A percentile compares a stretch with the other conserved stretches of the same genome.
These are phyloP conservation scores for Colletotrichum orbiculare DNA, from an alignment of 2,329 filamentous ascomycete genomes.

Conservation along the genomic window DNA sequence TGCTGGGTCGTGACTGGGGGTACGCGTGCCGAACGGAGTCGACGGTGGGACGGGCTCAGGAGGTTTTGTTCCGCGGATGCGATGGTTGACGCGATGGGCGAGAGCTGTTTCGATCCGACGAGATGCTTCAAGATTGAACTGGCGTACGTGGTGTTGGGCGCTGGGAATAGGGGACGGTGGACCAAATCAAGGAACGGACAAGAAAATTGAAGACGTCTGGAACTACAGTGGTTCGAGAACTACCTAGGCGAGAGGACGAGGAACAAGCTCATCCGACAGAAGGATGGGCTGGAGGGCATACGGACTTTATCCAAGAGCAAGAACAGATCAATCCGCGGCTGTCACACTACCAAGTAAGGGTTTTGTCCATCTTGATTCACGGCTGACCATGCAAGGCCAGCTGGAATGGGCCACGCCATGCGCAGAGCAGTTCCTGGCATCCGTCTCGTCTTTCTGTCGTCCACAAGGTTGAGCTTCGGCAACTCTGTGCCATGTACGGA, in stretches of 20 bases:
- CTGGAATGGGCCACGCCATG: too few relatives aligned
- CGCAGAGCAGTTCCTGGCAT: too few relatives aligned
- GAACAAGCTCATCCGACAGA: neutral
- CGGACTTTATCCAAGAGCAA: conserved; percentile 16
- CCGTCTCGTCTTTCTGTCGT: too few relatives aligned
- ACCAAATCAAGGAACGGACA: conserved; percentile 24
- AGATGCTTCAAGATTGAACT: neutral
- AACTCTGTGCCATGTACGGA: too few relatives aligned
- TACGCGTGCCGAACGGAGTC: too few relatives aligned
- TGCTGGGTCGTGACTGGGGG: conserved; percentile 3
- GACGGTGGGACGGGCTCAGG: conserved; percentile 7
- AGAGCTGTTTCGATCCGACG: neutral
- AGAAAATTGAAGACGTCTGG: conserved; percentile 5
- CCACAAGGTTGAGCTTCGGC: too few relatives aligned
- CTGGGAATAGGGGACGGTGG: too few relatives aligned
- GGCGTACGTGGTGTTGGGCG: neutral
- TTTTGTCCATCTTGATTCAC: too few relatives aligned
- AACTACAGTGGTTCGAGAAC: conserved; percentile 20
- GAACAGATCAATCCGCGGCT: neutral
- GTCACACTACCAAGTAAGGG: too few relatives aligned
- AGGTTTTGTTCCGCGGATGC: conserved; percentile 32
- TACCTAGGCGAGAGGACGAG: conserved; percentile 9
- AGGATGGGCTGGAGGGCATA: conserved; percentile 7
- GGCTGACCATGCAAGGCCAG: too few relatives aligned
- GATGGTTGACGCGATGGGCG: neutral